Percentiles rank a stretch among this genome's conserved stretches.
Evolutionary conservation across 2,329 filamentous ascomycete genomes (phyloP).

Genomic region (Daldinia sp.): DNA sequence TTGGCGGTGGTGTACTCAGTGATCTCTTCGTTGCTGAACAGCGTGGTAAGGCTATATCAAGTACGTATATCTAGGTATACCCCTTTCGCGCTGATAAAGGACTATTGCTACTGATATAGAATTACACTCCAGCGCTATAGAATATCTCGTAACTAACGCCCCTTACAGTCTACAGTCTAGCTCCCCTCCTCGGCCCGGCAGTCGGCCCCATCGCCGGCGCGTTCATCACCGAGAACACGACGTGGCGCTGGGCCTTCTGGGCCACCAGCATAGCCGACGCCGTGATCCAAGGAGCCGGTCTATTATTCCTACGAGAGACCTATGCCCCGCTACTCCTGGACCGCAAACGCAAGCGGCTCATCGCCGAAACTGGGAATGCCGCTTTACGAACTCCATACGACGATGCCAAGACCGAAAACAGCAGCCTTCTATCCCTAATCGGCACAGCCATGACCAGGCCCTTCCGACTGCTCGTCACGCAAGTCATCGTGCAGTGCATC

Average conservation of each 20-base stretch:
- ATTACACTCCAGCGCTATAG: not conserved
- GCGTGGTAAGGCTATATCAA: slow-evolving; percentile 67
- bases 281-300: slow-evolving; percentile 64
- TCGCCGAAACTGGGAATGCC: slow-evolving; percentile 64
- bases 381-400: slow-evolving; percentile 62
- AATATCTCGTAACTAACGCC: not conserved
- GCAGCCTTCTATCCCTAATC: slow-evolving; percentile 47
- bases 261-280: slow-evolving; percentile 69
- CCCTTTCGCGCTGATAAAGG: not conserved
- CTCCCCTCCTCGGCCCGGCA: slow-evolving; percentile 70
- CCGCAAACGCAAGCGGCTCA: slow-evolving; percentile 64
- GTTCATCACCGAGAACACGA: slow-evolving; percentile 69
- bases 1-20: slow-evolving; percentile 45
- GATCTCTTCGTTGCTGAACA: slow-evolving; percentile 66
- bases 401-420: slow-evolving; percentile 41
- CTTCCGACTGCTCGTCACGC: slow-evolving; percentile 59
- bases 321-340: slow-evolving; percentile 70
- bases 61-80: not conserved
- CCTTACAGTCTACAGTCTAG: slow-evolving; percentile 62
- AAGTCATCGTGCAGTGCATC: slow-evolving; percentile 61
- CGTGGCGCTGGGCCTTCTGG: slow-evolving; percentile 80
- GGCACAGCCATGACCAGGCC: slow-evolving; percentile 56
- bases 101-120: not conserved
- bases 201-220: slow-evolving; percentile 72
- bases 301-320: slow-evolving; percentile 71